Percentiles rank a stretch among this genome's conserved stretches.
These are phyloP conservation scores for Tulasnella sp. DNA, from an alignment of 768 basidiomycete genomes.

Conservation along the genomic window DNA sequence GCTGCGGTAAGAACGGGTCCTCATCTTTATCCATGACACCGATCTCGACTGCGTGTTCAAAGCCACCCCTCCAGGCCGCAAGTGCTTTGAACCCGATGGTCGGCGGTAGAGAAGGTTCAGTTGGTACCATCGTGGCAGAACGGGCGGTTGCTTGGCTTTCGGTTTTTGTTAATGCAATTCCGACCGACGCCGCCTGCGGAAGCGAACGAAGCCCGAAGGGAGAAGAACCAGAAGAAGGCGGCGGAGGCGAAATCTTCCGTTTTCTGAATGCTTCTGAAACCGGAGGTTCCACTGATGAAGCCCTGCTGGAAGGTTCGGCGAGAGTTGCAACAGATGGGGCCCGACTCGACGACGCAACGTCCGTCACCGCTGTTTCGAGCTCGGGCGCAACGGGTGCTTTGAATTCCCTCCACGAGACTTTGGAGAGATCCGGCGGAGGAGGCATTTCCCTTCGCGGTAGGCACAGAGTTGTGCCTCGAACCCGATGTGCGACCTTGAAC, in stretches of 20 bases:
- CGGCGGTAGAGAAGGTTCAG: background rate
- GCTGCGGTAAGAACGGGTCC: background rate
- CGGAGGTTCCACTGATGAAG: background rate
- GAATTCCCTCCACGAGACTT: conserved; percentile 6
- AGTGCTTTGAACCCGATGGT: background rate
- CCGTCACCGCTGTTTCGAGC: background rate
- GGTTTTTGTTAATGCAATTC: background rate
- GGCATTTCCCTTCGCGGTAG: conserved; percentile 4
- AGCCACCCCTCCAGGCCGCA: background rate
- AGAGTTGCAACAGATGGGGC: conserved; percentile 2
- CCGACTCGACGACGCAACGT: background rate
- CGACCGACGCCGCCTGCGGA: background rate
- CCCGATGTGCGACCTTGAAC: background rate
- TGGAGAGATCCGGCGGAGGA: background rate
- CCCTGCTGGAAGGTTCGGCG: background rate
- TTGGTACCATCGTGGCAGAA: background rate
- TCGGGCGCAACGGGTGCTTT: background rate
- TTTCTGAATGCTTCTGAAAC: background rate
- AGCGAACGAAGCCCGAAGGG: background rate
- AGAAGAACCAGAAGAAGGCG: background rate
- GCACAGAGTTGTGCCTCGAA: background rate
- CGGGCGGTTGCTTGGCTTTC: background rate
- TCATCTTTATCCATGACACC: background rate
- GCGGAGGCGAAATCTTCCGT: background rate
- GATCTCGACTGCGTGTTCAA: background rate